These are phyloP conservation scores for Backusella morwellensis DNA, from an alignment of 192 early-diverging fungal species.

Conservation along the genomic window DNA sequence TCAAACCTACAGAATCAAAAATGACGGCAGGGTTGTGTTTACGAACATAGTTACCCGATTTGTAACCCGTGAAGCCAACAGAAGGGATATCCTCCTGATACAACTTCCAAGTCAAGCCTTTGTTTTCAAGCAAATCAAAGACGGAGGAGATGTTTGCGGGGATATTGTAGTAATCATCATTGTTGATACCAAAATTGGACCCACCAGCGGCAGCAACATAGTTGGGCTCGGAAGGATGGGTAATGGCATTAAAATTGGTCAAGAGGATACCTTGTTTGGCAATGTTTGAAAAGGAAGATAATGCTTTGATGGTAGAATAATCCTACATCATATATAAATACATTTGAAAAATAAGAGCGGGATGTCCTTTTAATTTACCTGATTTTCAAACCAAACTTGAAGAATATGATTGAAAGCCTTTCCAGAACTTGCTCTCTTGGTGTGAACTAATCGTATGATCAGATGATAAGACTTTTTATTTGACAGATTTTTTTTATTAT, in stretches of 20 bases:
- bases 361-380: not conserved
- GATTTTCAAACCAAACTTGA: conserved; percentile 31
- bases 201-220: conserved; percentile 63
- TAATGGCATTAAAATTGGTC: conserved; percentile 14
- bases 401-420: conserved; percentile 27
- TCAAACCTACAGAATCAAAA: conserved; percentile 22
- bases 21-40: conserved; percentile 32
- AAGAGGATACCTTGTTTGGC: not conserved
- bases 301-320: not conserved
- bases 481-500: no score
- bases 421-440: conserved; percentile 11
- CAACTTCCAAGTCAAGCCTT: conserved; percentile 29
- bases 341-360: no score
- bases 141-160: conserved; percentile 36
- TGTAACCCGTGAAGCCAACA: conserved; percentile 23
- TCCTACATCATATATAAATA: not conserved
- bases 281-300: not conserved
- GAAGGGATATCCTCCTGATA: conserved; percentile 31
- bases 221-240: conserved; percentile 73
- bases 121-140: conserved; percentile 26
- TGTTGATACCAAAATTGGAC: conserved; percentile 40
- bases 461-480: not conserved
- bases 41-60: conserved; percentile 23
- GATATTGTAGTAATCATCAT: conserved; percentile 46
- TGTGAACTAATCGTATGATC: not conserved